These are phyloP conservation scores for Botrytis cinerea DNA, from an alignment of 2,329 filamentous ascomycete genomes.

Conservation along the genomic window DNA sequence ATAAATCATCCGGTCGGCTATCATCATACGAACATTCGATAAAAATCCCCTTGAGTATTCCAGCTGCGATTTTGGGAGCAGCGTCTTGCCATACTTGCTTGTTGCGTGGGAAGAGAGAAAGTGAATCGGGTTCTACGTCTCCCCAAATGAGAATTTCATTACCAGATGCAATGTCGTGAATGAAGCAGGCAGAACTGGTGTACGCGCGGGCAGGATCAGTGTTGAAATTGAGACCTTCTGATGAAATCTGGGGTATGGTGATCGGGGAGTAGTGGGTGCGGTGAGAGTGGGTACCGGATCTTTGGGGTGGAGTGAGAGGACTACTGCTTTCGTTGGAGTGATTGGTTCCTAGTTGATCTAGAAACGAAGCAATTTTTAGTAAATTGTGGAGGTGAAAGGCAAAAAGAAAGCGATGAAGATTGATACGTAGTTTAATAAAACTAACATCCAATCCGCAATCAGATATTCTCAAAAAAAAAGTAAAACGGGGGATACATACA, in stretches of 20 bases:
- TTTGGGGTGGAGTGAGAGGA: not conserved
- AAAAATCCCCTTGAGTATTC: conserved; percentile 77
- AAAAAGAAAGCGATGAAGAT: not conserved
- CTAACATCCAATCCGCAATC: no score
- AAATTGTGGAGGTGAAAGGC: not conserved
- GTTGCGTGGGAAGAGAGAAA: conserved; percentile 81
- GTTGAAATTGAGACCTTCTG: not conserved
- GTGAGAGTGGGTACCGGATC: not conserved
- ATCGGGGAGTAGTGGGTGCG: not conserved
- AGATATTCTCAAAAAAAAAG: not conserved
- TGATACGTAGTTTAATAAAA: not conserved
- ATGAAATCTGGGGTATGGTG: not conserved
- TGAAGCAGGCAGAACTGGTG: conserved; percentile 92
- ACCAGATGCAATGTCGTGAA: conserved; percentile 70
- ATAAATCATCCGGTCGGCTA: conserved; percentile 69
- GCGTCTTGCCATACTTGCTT: conserved; percentile 84
- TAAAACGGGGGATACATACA: conserved; percentile 55
- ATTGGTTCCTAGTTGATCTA: not conserved
- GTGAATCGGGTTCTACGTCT: conserved; percentile 87
- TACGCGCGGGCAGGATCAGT: conserved; percentile 58
- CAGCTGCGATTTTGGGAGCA: conserved; percentile 76
- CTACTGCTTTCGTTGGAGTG: not conserved
- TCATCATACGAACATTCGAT: conserved; percentile 96
- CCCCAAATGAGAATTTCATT: conserved; percentile 90
- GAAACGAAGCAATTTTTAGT: not conserved